These are phyloP conservation scores for Coix lacrymajobi DNA, from an alignment of 176 grass and related monocot species.

Conservation along the genomic window DNA sequence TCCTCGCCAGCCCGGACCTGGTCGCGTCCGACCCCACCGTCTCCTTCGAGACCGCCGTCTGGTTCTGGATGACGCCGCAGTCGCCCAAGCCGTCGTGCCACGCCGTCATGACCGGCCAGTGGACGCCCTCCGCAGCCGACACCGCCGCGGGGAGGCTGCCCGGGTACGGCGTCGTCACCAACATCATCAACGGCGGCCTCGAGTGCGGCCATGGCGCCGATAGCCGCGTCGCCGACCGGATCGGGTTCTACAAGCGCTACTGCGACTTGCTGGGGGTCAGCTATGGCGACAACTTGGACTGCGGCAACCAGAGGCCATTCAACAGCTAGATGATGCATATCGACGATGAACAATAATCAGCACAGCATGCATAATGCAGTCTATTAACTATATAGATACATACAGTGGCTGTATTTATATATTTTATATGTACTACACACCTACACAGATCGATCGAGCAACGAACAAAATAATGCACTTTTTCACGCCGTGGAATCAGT, in stretches of 20 bases:
- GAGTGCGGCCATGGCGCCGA: constrained; percentile 38
- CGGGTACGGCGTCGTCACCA: constrained; percentile 50
- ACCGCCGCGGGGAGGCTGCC: constrained; percentile 1
- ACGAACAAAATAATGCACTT: too few species aligned
- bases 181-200: constrained; percentile 60
- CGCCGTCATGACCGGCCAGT: constrained; percentile 33
- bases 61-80: constrained; percentile 48
- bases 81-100: constrained; percentile 54
- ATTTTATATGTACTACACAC: too few species aligned
- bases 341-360: too few species aligned
- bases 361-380: too few species aligned
- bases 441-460: too few species aligned
- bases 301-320: constrained; percentile 9
- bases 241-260: constrained; percentile 35
- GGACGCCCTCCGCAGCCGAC: constrained; percentile 17
- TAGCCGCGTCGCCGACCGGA: background rate
- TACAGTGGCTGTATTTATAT: too few species aligned
- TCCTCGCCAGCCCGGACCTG: background rate
- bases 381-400: too few species aligned
- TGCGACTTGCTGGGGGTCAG: constrained; percentile 37
- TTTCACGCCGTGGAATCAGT: too few species aligned
- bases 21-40: background rate
- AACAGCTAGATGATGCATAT: background rate
- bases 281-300: constrained; percentile 35
- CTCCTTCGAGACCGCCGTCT: constrained; percentile 39